Evolutionary conservation across 345 rosid species (phyloP).

Genomic region (Acer yangbiense): DNA sequence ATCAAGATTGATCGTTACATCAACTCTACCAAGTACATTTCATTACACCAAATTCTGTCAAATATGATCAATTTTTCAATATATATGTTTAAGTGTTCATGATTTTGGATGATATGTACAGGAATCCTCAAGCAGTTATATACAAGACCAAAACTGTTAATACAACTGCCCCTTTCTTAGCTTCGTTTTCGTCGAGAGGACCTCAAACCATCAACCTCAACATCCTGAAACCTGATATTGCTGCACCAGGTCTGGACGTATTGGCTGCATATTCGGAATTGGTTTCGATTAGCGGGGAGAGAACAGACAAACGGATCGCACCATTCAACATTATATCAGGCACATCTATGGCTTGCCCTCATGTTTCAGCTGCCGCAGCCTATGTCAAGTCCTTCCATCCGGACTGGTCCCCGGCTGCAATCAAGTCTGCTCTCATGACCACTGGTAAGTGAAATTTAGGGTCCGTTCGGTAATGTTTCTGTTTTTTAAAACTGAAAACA

Average conservation of each 20-base stretch:
- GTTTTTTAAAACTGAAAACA: too few species aligned
- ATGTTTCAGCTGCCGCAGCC: slow-evolving; percentile 74
- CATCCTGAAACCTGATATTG: slow-evolving; percentile 92
- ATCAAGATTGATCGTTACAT: slow-evolving; percentile 57
- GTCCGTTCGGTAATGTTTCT: too few species aligned
- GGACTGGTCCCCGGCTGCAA: slow-evolving; percentile 81
- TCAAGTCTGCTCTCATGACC: slow-evolving; percentile 92
- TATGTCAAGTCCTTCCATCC: slow-evolving; percentile 86
- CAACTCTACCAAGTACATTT: slow-evolving; percentile 65
- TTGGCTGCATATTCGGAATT: slow-evolving; percentile 69
- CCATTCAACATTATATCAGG: slow-evolving; percentile 69
- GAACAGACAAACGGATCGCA: slow-evolving; percentile 42
- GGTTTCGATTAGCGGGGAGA: slow-evolving; percentile 40
- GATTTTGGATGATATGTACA: slow-evolving; percentile 18
- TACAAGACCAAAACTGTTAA: slow-evolving; percentile 47
- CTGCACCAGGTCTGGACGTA: slow-evolving; percentile 83
- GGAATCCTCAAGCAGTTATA: slow-evolving; percentile 61
- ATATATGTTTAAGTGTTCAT: too few species aligned
- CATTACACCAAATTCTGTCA: too few species aligned
- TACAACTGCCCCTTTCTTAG: slow-evolving; percentile 51
- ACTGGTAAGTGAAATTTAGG: slow-evolving; percentile 45
- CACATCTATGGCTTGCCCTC: slow-evolving; percentile 95
- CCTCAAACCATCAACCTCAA: slow-evolving; percentile 56
- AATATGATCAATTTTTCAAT: too few species aligned
- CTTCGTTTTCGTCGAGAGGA: slow-evolving; percentile 85